These are phyloP conservation scores for Paraurostyla sp. DNA, from an alignment of 73 alveolate species.

Conservation along the genomic window DNA sequence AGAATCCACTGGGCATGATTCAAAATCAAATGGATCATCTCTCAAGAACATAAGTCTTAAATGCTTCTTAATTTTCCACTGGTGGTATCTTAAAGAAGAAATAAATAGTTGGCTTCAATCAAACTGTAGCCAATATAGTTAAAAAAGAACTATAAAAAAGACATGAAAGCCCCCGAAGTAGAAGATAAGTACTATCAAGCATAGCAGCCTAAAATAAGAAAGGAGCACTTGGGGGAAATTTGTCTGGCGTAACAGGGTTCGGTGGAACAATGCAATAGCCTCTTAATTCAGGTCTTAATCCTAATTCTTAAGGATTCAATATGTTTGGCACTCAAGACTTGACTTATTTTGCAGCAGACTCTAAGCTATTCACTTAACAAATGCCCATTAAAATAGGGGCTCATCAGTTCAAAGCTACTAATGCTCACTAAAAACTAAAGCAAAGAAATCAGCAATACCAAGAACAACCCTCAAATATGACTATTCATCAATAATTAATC, in stretches of 20 bases:
- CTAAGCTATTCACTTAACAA: conserved; percentile 7
- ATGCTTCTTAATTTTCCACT: background rate
- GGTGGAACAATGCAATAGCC: conserved; percentile 24
- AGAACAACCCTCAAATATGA: background rate
- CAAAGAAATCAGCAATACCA: background rate
- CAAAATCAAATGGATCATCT: background rate
- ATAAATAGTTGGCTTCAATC: background rate
- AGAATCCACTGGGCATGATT: background rate
- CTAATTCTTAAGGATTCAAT: background rate
- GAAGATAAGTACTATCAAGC: conserved; percentile 32
- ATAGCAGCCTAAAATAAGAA: conserved; percentile 27
- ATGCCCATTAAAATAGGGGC: conserved; percentile 33
- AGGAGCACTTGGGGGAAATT: background rate
- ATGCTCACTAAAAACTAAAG: conserved; percentile 33
- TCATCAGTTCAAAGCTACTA: conserved; percentile 49
- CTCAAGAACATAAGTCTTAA: conserved; percentile 34
- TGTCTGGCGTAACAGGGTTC: conserved; percentile 2
- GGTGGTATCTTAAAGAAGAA: conserved; percentile 9
- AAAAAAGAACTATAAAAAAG: conserved; percentile 37
- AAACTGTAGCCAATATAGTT: conserved; percentile 55
- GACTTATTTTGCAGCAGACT: conserved; percentile 31
- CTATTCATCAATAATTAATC: no score
- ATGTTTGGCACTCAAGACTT: conserved; percentile 27
- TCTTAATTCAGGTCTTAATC: no score
- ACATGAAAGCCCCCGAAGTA: conserved; percentile 41